Percentiles rank a stretch among this genome's conserved stretches.
phyloP scores from a whole-genome alignment of 257 asterid genomes.

The Avicennia marina region DNA sequence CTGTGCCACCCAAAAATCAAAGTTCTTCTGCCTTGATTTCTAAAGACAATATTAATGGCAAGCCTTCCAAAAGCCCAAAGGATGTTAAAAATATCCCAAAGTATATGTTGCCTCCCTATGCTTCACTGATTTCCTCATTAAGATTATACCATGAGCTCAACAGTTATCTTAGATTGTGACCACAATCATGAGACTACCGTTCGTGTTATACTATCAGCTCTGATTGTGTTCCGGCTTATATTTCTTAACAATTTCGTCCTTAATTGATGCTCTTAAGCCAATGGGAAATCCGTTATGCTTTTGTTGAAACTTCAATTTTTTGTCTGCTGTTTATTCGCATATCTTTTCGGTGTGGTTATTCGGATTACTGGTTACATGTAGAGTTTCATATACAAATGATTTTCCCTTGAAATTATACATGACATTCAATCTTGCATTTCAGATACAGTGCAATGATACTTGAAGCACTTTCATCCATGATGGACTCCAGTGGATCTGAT shows the following conservation, averaged over 20 bases:
- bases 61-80: constrained; percentile 22
- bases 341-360: not conserved
- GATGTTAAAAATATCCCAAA: constrained; percentile 12
- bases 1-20: constrained; percentile 15
- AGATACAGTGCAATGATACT: constrained; percentile 44
- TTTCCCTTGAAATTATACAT: constrained; percentile 14
- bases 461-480: constrained; percentile 50
- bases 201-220: not conserved
- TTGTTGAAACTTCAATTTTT: not conserved
- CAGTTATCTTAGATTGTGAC: not conserved
- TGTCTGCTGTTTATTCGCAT: not conserved
- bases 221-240: not conserved
- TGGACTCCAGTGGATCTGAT: constrained; percentile 44
- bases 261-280: not conserved
- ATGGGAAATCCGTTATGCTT: not conserved
- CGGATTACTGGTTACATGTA: not conserved
- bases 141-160: not conserved
- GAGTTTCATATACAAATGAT: constrained; percentile 3
- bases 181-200: not conserved
- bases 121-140: constrained; percentile 8
- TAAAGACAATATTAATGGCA: constrained; percentile 17
- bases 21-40: constrained; percentile 10
- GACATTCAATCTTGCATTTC: constrained; percentile 18
- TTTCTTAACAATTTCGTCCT: not conserved
- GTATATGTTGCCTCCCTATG: constrained; percentile 26